phyloP scores from a whole-genome alignment of 139 green algal species.

The Edaphochlamys debaryana region DNA sequence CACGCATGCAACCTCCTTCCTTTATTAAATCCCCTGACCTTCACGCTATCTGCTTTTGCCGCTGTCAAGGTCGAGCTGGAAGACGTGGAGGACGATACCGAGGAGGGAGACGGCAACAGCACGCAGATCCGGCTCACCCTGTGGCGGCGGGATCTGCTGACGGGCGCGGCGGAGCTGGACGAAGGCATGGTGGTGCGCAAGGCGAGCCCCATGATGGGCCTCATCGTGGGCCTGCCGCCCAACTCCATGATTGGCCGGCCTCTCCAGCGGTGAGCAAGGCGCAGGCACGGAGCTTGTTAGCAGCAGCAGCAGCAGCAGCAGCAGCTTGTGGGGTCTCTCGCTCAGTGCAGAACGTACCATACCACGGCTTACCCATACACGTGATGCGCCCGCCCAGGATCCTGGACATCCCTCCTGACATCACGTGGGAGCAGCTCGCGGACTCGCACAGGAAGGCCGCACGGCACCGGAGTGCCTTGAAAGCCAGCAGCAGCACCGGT shows the following conservation, averaged over 20 bases:
- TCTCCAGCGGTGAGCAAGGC: neutral
- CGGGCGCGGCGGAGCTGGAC: constrained; percentile 27
- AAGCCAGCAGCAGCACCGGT: neutral
- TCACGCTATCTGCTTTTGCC: too few relatives aligned
- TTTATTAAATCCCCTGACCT: too few relatives aligned
- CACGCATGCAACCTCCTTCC: too few relatives aligned
- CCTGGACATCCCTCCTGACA: neutral
- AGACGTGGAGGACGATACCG: neutral
- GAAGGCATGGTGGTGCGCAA: neutral
- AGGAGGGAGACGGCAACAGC: too few relatives aligned
- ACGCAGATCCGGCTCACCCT: neutral
- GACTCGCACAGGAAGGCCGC: neutral
- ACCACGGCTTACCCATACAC: too few relatives aligned
- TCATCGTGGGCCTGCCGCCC: constrained; percentile 20
- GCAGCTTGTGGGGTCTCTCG: neutral
- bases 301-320: too few relatives aligned
- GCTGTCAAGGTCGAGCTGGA: neutral
- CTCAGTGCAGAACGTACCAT: neutral
- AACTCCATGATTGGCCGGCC: constrained; percentile 3
- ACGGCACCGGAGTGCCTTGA: neutral
- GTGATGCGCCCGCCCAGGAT: neutral
- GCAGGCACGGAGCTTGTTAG: too few relatives aligned
- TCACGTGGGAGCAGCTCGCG: constrained; percentile 6
- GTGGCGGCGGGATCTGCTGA: constrained; percentile 41
- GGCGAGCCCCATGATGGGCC: neutral